A percentile compares a stretch with the other conserved stretches of the same genome.
Conservation (phyloP, 1,284 basidiomycete species). For the Puccinia horiana region DNA sequence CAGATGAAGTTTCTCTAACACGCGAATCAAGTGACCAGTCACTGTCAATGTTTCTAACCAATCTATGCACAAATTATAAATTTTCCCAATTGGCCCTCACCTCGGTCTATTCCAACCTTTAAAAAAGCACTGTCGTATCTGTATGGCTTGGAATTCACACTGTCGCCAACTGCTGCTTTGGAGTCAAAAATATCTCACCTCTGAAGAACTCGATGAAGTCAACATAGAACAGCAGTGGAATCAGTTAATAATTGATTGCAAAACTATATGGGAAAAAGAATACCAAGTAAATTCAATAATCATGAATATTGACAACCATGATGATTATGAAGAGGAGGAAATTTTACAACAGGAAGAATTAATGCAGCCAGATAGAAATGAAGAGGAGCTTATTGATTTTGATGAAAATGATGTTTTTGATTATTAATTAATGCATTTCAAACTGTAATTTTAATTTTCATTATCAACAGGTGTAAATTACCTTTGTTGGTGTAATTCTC, state of each 20-base stretch:
- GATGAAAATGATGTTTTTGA: too few relatives aligned
- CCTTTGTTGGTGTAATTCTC: too few relatives aligned
- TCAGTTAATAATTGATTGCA: background rate
- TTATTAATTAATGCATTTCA: too few relatives aligned
- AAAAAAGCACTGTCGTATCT: background rate
- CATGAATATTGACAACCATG: background rate
- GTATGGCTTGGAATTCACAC: constrained; percentile 10
- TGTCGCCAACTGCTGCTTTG: background rate
- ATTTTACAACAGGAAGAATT: background rate
- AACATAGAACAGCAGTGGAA: background rate
- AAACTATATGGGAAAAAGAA: background rate
- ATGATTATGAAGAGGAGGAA: background rate
- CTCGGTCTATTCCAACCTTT: background rate
- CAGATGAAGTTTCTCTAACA: background rate
- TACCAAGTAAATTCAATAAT: background rate
- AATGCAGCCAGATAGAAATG: background rate
- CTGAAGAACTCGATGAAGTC: background rate
- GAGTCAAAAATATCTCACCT: background rate
- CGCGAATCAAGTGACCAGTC: background rate
- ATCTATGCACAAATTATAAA: background rate
- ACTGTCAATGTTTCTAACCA: background rate
- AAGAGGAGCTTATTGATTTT: background rate
- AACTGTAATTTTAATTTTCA: too few relatives aligned
- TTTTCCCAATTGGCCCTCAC: background rate
- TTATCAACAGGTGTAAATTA: too few relatives aligned